Base-by-base conservation (phyloP, 352 stramenopile genomes). In the Globisporangium heterothallicum region DNA sequence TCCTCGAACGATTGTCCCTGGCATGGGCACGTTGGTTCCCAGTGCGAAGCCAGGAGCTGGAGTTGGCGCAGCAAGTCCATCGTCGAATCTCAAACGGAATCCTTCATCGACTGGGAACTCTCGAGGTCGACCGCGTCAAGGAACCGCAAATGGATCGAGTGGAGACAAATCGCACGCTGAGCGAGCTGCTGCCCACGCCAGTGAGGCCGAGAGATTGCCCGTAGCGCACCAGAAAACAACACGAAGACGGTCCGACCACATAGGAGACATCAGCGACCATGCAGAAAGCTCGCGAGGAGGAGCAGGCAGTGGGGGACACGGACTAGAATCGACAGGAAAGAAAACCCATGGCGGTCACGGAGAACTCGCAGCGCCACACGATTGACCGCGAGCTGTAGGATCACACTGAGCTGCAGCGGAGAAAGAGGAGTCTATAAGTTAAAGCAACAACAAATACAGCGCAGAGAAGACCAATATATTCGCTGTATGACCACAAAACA, bases 61-160 rank as follows among this genome's bases (percentile, higher is more conserved):
- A 5, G 21, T 30, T 9, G 21, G n/a, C 22, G 13, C 47, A 16
- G 26, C 21, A 18, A 56, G 51, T 44, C 51, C 56, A 18, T 25
- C 51, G 12, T 46, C 41, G 9, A 79, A 22, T 22, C 79, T 84
- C 53, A 84, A 84, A 41, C 66, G 73, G 18, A 81, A 81, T 58
- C 59, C 73, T 16, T 72, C 68, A 3, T 75, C 73, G 1, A 78
- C 62, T 9, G 69, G 64, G 16, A 70, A 63, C 35, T 68, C 67
- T 27, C 63, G 73, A 8, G 63, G 45, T 10, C 61, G 72, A 14
- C 58, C 67, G 40, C 69, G 72, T 13, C 64, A 61, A 38, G 58
- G 58, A 19, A 73, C 61, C 29, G 64, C 60, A 35, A 64, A 46
- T 29, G 32, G 45, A 3, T 42, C 22, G 10, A 49, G 32, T 9